Evolutionary conservation across 2,329 filamentous ascomycete species (phyloP), one percentile per base, ranked within the genome.

Genomic region (Penicillium sp.): DNA sequence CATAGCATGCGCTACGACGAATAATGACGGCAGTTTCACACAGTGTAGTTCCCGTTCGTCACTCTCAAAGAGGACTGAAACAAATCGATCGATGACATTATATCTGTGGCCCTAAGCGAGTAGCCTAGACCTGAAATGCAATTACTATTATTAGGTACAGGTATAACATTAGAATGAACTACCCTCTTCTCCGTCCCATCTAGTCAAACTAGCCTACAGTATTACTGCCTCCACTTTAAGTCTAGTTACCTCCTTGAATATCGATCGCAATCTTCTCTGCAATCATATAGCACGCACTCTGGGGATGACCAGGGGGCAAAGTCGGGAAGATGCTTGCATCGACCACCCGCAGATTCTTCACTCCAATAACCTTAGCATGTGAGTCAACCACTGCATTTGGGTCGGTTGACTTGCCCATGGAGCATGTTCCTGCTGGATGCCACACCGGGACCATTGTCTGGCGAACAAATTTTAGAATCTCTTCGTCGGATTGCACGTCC

Each of bases 401-500:
- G 56, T 78, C 71, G 7, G 64, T 57, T 11, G 53, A n/a, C 21
- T 60, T 68, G 2, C 78, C 79, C 76, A 81, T 81, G 29, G 71
- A 75, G 59, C 75, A 79, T 0, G 77, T 78, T 2, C 71, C 69
- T 6, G 69, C 62, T 1, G 73, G 73, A 65, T 81, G 76, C 44
- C 68, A 76, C 6, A 78, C 63, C 3, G 74, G 72, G 5, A 58
- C 66, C 41, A 73, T 62, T 47, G 57, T 71, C 6, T 67, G 44
- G 19, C 66, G 51, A 30, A 78, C 70, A 11, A 66, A 68, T 1
- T 70, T 65, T 8, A 77, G 65, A 8, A 85, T 79, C 62, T 82
- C 68, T 45, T 69, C 75, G 60, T 84, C 80, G 0, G 77, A 78
- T 26, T 73, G 64, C 30, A 81, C 67, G 23, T 77, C 61, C 6